Percentiles rank a stretch among this genome's conserved stretches.
phyloP scores from a whole-genome alignment of 169 alveolate genomes.

The Plasmodium berghei region DNA sequence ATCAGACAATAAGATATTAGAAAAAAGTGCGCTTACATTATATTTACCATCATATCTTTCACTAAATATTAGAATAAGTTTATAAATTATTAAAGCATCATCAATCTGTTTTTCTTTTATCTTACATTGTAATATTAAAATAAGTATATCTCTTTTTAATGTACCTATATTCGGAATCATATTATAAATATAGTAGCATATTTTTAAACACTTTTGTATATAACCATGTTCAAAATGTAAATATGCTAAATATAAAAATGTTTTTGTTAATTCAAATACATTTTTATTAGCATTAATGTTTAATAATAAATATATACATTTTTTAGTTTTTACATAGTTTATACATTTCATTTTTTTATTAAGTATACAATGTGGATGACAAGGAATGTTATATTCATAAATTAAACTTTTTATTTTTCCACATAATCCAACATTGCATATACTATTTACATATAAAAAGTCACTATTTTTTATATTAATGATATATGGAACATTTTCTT shows the following conservation, averaged over 20 bases:
- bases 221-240: constrained; percentile 75
- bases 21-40: constrained; percentile 26
- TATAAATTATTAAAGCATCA: constrained; percentile 59
- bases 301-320: constrained; percentile 44
- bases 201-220: constrained; percentile 42
- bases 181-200: constrained; percentile 69
- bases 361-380: constrained; percentile 67
- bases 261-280: constrained; percentile 49
- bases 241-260: constrained; percentile 56
- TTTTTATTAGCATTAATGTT: constrained; percentile 44
- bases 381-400: constrained; percentile 67
- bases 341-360: constrained; percentile 73
- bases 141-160: constrained; percentile 54
- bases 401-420: constrained; percentile 56
- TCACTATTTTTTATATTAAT: constrained; percentile 24
- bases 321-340: constrained; percentile 60
- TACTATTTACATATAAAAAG: constrained; percentile 31
- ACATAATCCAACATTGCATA: constrained; percentile 56
- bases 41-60: constrained; percentile 45
- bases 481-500: constrained; percentile 48
- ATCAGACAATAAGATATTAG: constrained; percentile 36
- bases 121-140: constrained; percentile 64
- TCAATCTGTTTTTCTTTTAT: constrained; percentile 55
- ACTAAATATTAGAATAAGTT: constrained; percentile 30
- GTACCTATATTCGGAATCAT: constrained; percentile 47